Evolutionary conservation across 129 eudicot genomes (phyloP).

Genomic region (Solidago caesia): DNA sequence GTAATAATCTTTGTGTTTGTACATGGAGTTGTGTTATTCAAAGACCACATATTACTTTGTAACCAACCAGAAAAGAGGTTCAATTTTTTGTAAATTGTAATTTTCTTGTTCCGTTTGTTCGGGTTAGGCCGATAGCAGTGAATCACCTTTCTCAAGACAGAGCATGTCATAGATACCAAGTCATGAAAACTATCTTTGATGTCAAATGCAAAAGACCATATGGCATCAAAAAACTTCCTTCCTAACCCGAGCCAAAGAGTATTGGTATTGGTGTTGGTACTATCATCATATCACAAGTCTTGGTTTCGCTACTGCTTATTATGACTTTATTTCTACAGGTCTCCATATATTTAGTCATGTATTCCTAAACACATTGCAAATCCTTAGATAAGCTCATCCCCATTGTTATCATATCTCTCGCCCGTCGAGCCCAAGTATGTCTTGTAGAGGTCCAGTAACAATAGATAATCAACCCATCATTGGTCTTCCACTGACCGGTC

Average conservation of each 20-base stretch:
- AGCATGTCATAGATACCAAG: neutral
- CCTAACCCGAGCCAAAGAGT: neutral
- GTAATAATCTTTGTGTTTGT: constrained; percentile 23
- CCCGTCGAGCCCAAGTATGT: neutral
- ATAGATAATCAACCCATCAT: too few species aligned
- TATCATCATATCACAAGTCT: neutral
- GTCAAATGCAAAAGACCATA: neutral
- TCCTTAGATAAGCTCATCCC: neutral
- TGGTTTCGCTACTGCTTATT: neutral
- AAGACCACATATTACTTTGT: constrained; percentile 30
- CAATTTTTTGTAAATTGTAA: constrained; percentile 10
- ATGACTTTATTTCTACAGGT: neutral
- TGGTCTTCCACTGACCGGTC: too few species aligned
- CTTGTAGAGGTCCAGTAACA: too few species aligned
- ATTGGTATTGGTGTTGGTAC: neutral
- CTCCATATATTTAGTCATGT: neutral
- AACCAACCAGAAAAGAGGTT: constrained; percentile 19
- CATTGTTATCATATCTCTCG: neutral
- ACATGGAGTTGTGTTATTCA: constrained; percentile 31
- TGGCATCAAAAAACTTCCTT: neutral
- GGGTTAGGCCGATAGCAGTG: neutral
- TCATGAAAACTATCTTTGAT: constrained; percentile 7
- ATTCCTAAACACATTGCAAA: neutral
- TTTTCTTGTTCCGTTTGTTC: neutral
- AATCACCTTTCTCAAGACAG: neutral